Evolutionary conservation across 805 yeast genomes (phyloP).

Genomic region (Scheffersomyces amazonensis): DNA sequence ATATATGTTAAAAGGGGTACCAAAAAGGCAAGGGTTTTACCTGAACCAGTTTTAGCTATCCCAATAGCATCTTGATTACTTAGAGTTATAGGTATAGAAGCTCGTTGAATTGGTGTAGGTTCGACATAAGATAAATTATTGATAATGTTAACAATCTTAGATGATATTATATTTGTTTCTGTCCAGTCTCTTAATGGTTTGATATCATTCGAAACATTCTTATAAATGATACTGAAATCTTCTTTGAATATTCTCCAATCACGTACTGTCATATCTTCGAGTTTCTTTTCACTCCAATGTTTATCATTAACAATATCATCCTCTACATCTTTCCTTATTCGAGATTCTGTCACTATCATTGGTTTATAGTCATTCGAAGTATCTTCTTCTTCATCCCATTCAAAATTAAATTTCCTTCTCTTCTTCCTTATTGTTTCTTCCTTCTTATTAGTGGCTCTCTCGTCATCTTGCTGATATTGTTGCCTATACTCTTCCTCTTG

Average conservation of each 20-base stretch:
- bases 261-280: conserved; percentile 65
- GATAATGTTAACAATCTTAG: conserved; percentile 25
- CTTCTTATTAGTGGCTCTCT: neutral
- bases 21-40: conserved; percentile 83
- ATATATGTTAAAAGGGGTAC: conserved; percentile 68
- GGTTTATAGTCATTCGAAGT: conserved; percentile 49
- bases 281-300: conserved; percentile 70
- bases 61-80: conserved; percentile 70
- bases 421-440: conserved; percentile 1
- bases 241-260: conserved; percentile 90
- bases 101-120: conserved; percentile 92
- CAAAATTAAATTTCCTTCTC: conserved; percentile 53
- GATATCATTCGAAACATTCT: conserved; percentile 26
- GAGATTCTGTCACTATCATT: conserved; percentile 14
- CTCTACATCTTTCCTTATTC: conserved; percentile 8
- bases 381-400: conserved; percentile 70
- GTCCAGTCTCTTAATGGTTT: conserved; percentile 75
- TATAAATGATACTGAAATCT: conserved; percentile 65
- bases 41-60: conserved; percentile 96
- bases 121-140: conserved; percentile 45
- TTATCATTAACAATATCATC: conserved; percentile 10
- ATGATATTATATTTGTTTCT: conserved; percentile 42
- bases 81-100: conserved; percentile 73
- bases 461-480: too few relatives aligned
- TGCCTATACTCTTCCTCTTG: neutral